Evolutionary conservation across 2,329 filamentous ascomycete genomes (phyloP), one percentile per base, ranked within the genome.

Genomic region (Microsporum canis): DNA sequence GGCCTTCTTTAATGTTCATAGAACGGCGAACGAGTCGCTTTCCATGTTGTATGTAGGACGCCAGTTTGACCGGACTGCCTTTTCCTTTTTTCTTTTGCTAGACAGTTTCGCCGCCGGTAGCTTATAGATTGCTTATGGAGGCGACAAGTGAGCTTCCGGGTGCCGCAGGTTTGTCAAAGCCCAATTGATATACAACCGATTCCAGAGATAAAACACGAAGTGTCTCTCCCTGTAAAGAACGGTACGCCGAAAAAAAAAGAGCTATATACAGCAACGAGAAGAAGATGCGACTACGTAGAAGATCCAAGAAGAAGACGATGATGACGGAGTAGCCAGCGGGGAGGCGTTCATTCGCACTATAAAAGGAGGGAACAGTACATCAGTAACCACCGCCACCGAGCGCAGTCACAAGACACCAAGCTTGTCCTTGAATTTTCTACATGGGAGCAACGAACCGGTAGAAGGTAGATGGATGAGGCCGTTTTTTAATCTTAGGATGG

Each of bases 11-110:
- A 14, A 43, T 43, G 8, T 33, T 53, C 12, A 51, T 3, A 23
- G 51, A 69, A 33, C 78, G 66, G 68, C 75, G 74, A 67, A 78
- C 71, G 66, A 78, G 70, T 61, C 75, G 72, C 70, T 78, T 78
- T 66, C 75, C 76, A 71, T 76, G 75, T 65, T 78, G 75, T 63
- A 75, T 74, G 71, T 76, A 70, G 61, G 72, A 70, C 70, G 76
- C 75, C 72, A 79, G 72, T 66, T 75, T 78, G 51, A 36, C 17
- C 53, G 47, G 29, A 1, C 31, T n/a, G 23, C 36, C 2, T 14
- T 43, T 14, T 43, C 17, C 14, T 43, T 5, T 4, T 43, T 3
- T 43, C 12, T 12, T 5, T 36, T 43, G 39, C 14, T 17, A 23
- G 39, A n/a, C 3, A 6, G 10, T 43, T 5, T 43, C 3, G 39